A percentile compares a stretch with the other conserved stretches of the same genome.
Evolutionary conservation across 2,329 filamentous ascomycete genomes (phyloP).

Genomic region (Hypoxylon sp.): DNA sequence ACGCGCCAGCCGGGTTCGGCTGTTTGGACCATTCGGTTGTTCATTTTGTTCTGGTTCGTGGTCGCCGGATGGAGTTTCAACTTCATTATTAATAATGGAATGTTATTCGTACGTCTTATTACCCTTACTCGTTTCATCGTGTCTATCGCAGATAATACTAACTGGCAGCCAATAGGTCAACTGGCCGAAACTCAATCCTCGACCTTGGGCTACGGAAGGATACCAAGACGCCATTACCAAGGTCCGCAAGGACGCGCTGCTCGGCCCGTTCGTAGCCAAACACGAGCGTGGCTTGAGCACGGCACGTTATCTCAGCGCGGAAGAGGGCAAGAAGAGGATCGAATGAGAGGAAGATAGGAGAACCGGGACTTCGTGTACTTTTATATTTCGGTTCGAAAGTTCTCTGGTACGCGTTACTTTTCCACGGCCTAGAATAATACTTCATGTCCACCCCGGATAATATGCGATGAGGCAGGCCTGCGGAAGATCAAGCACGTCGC

Average conservation of each 20-base stretch:
- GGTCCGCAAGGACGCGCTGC: constrained; percentile 82
- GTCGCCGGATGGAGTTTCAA: constrained; percentile 77
- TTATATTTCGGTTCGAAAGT: not conserved
- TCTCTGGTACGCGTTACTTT: not conserved
- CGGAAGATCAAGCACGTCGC: not conserved
- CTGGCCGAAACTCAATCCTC: constrained; percentile 96
- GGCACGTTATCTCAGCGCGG: constrained; percentile 82
- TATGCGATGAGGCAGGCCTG: not conserved
- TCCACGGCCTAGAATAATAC: not conserved
- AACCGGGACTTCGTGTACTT: constrained; percentile 2
- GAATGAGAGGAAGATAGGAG: constrained; percentile 65
- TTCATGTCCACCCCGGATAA: not conserved
- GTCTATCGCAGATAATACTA: constrained; percentile 29
- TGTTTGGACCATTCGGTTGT: constrained; percentile 83
- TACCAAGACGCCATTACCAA: constrained; percentile 88
- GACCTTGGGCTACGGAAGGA: constrained; percentile 85
- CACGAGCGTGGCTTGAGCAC: constrained; percentile 89
- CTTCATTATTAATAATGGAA: constrained; percentile 87
- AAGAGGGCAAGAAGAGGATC: constrained; percentile 98
- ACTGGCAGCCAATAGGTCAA: constrained; percentile 76
- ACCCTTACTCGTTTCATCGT: constrained; percentile 28
- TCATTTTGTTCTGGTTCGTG: constrained; percentile 81
- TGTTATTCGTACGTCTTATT: constrained; percentile 84
- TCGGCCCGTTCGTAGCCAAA: constrained; percentile 78
- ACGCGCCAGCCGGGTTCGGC: constrained; percentile 77